phyloP scores from a whole-genome alignment of 805 yeast genomes.

The Jamesozyma piceae region DNA sequence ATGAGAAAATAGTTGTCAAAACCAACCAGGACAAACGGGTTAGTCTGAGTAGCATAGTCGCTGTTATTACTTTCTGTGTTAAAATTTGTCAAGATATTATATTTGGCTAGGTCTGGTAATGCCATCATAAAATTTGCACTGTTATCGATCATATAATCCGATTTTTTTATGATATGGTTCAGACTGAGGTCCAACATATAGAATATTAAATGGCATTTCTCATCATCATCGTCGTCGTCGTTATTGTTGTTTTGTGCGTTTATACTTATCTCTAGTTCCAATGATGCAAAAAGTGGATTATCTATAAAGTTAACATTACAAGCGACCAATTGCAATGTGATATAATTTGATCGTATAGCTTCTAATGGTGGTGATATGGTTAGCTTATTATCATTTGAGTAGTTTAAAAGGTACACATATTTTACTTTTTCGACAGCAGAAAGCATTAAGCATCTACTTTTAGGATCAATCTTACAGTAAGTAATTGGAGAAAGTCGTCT shows the following conservation, averaged over 20 bases:
- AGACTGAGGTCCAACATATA: constrained; percentile 84
- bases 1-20: constrained; percentile 47
- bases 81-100: constrained; percentile 11
- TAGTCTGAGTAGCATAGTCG: constrained; percentile 38
- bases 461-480: constrained; percentile 59
- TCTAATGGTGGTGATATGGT: constrained; percentile 68
- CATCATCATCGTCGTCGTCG: constrained; percentile 18
- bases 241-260: constrained; percentile 9
- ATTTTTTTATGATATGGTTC: constrained; percentile 55
- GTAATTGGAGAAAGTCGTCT: constrained; percentile 71
- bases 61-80: constrained; percentile 1
- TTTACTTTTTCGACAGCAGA: constrained; percentile 69
- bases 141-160: constrained; percentile 30
- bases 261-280: constrained; percentile 49
- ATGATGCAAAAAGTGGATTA: constrained; percentile 75
- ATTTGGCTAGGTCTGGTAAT: constrained; percentile 43
- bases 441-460: constrained; percentile 58
- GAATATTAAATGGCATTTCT: constrained; percentile 40
- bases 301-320: constrained; percentile 64
- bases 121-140: constrained; percentile 48
- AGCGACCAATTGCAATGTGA: constrained; percentile 48
- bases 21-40: constrained; percentile 42
- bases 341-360: constrained; percentile 39
- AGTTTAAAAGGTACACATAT: constrained; percentile 54
- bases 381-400: constrained; percentile 33